Percentiles rank a stretch among this genome's conserved stretches.
These are phyloP conservation scores for Lipomyces orientalis DNA, from an alignment of 805 yeast species.

Conservation along the genomic window DNA sequence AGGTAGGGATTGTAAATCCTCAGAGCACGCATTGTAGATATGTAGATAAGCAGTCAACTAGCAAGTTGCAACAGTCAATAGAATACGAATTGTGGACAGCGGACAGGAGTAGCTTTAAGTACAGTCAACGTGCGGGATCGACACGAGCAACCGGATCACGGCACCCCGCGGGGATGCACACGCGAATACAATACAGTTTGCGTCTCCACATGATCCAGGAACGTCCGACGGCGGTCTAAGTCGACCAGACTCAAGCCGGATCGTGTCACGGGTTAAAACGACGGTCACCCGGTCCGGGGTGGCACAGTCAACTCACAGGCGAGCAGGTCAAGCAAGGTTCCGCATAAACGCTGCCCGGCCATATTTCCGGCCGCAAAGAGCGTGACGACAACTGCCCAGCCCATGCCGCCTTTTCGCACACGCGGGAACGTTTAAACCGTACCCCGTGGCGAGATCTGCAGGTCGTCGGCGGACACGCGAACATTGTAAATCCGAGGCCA, in stretches of 20 bases:
- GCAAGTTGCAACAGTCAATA: background rate
- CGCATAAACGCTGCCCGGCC: too few relatives aligned
- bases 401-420: too few relatives aligned
- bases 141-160: background rate
- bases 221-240: background rate
- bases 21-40: slow-evolving; percentile 3
- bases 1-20: slow-evolving; percentile 61
- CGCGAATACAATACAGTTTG: background rate
- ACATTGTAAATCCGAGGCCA: background rate
- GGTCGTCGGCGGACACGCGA: background rate
- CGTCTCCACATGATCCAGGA: background rate
- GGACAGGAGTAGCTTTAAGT: background rate
- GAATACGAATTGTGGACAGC: background rate
- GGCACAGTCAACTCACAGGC: too few relatives aligned
- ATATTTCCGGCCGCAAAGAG: too few relatives aligned
- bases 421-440: too few relatives aligned
- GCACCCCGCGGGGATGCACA: background rate
- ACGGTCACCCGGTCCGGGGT: background rate
- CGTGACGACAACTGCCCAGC: too few relatives aligned
- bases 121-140: background rate
- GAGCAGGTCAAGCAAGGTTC: too few relatives aligned
- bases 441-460: background rate
- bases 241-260: background rate
- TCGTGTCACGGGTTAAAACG: background rate
- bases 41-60: background rate